Percentiles rank a stretch among this genome's conserved stretches.
phyloP scores from a whole-genome alignment of 305 asterid genomes.

The Striga hermonthica region DNA sequence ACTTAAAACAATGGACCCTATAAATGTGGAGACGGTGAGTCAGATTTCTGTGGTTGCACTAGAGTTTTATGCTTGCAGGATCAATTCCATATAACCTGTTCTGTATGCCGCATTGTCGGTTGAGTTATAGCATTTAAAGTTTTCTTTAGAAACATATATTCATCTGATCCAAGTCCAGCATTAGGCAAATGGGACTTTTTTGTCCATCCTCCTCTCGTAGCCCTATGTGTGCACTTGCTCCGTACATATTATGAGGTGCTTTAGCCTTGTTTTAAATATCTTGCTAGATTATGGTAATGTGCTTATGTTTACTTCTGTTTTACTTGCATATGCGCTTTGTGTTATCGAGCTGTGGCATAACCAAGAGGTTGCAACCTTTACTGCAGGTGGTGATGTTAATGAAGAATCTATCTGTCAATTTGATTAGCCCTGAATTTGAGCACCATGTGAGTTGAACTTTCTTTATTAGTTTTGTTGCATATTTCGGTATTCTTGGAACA shows the following conservation, averaged over 20 bases:
- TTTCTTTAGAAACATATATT: too few species aligned
- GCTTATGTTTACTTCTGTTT: background rate
- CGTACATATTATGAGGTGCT: background rate
- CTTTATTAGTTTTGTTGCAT: background rate
- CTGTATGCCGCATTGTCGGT: too few species aligned
- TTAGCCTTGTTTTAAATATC: background rate
- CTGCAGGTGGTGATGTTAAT: conserved; percentile 73
- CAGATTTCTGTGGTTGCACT: background rate
- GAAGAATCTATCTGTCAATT: conserved; percentile 73
- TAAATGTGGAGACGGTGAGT: conserved; percentile 71
- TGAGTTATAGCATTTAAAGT: too few species aligned
- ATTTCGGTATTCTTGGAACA: too few species aligned
- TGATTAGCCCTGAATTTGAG: conserved; percentile 77
- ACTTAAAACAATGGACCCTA: conserved; percentile 65
- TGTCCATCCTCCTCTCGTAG: too few species aligned
- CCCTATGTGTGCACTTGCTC: too few species aligned
- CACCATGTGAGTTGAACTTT: conserved; percentile 56
- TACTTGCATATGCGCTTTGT: background rate
- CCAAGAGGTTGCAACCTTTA: background rate
- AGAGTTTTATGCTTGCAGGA: too few species aligned
- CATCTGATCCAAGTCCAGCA: too few species aligned
- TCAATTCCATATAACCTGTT: too few species aligned
- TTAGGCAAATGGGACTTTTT: too few species aligned
- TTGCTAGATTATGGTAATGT: conserved; percentile 5
- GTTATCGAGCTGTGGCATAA: background rate